Base-by-base conservation (phyloP, 345 rosid genomes). In the Toxicodendron radicans region DNA sequence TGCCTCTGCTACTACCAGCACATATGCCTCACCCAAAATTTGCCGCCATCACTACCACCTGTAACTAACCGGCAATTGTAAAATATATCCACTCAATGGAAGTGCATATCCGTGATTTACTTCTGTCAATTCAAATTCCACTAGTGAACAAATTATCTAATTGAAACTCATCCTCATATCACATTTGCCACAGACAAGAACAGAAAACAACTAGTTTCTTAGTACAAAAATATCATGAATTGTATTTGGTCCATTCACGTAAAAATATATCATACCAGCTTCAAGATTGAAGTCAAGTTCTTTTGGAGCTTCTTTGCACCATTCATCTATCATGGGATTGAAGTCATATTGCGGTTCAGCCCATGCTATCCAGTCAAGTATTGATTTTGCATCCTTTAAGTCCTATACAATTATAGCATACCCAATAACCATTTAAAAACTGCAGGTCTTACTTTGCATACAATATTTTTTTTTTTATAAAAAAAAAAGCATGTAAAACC, bases 321-420 rank as follows among this genome's bases (percentile, higher is more conserved):
- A 95, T 76, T 95, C 99, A 84, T 95, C 99, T 70, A 95, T 92
- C 88, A 95, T 88, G 72, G 99, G 99, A 73, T 90, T 92, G 74
- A 95, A 92, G 82, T 91, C 75, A 57, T 87, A 94, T 60, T 91
- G 97, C 41, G 98, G 98, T 79, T 94, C 98, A 71, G 97, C 97
- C 98, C 97, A 94, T 12, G 98, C 97, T 75, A 94, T 90, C 97
- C 99, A 95, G 81, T 95, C 97, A 79, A 91, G 89, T 69, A 95
- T 82, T 33, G 97, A 82, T 79, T 95, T 95, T 30, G 99, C 91
- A 85, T 91, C 91, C 86, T 88, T 92, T 49, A 95, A 84, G 80
- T 95, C 99, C 99, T 95, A 82, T 58, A 77, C 64, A 70, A 80
- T 27, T 73, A 70, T 51, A 60, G 66, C 59, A 78, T 56, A 59